phyloP scores from a whole-genome alignment of 2,329 filamentous ascomycete genomes.

The Bipolaris cookei region DNA sequence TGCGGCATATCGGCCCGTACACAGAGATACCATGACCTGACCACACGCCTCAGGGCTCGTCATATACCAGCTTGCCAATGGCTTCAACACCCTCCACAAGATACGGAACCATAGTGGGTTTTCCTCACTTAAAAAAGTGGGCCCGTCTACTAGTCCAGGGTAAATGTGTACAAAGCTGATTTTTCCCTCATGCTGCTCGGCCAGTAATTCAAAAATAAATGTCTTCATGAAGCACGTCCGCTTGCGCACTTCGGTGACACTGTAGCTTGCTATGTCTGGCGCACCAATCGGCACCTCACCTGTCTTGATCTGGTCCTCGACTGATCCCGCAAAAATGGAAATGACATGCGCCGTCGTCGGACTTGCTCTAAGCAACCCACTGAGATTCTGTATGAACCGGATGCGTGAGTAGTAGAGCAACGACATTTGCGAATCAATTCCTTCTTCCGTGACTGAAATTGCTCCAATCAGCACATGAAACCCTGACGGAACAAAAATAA shows the following conservation, averaged over 20 bases:
- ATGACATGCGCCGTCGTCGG: constrained; percentile 35
- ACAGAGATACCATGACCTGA: constrained; percentile 40
- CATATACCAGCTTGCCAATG: constrained; percentile 32
- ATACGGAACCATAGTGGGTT: constrained; percentile 42
- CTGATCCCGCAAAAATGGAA: constrained; percentile 44
- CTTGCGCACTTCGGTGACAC: constrained; percentile 34
- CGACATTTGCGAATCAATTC: constrained; percentile 43
- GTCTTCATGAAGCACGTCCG: constrained; percentile 44
- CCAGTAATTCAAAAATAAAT: constrained; percentile 38
- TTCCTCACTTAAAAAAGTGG: constrained; percentile 30
- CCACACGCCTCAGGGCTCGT: constrained; percentile 38
- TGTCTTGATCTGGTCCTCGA: constrained; percentile 35
- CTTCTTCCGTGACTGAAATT: constrained; percentile 45
- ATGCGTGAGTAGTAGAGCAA: constrained; percentile 48
- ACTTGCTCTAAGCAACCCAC: constrained; percentile 42
- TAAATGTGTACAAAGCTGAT: constrained; percentile 42
- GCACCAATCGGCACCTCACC: constrained; percentile 39
- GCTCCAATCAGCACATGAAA: constrained; percentile 48
- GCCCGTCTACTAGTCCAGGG: constrained; percentile 45
- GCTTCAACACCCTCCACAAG: constrained; percentile 33
- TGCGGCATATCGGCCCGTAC: constrained; percentile 34
- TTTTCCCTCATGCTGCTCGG: constrained; percentile 27
- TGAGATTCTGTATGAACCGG: constrained; percentile 49
- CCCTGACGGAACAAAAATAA: neutral
- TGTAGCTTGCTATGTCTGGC: constrained; percentile 28